phyloP scores from a whole-genome alignment of 768 basidiomycete species.

The Scleroderma citrinum region DNA sequence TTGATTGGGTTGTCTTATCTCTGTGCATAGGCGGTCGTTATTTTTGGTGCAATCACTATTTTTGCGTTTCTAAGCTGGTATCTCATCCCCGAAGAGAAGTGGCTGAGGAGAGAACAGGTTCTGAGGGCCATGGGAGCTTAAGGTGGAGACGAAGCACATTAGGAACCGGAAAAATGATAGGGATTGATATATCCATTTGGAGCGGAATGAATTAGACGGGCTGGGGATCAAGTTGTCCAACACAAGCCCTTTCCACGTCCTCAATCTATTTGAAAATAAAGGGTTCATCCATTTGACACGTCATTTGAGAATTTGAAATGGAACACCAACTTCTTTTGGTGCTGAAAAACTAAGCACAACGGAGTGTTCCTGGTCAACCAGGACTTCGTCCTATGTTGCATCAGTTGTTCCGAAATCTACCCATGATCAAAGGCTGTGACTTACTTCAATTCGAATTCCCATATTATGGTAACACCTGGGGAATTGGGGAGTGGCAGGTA shows the following conservation, averaged over 20 bases:
- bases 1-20: constrained; percentile 8
- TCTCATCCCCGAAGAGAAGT: constrained; percentile 71
- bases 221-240: constrained; percentile 61
- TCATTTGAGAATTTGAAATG: neutral
- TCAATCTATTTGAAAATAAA: constrained; percentile 38
- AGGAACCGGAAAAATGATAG: neutral
- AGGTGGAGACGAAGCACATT: constrained; percentile 6
- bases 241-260: constrained; percentile 78
- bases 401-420: constrained; percentile 7
- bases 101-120: constrained; percentile 66
- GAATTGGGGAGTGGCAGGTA: constrained; percentile 72
- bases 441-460: constrained; percentile 86
- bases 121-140: constrained; percentile 40
- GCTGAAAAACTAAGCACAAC: constrained; percentile 63
- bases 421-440: neutral
- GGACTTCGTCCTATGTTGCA: constrained; percentile 56
- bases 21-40: constrained; percentile 57
- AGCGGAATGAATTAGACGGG: constrained; percentile 32
- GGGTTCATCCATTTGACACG: constrained; percentile 4
- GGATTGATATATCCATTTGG: neutral
- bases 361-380: constrained; percentile 57
- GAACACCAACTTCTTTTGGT: constrained; percentile 69
- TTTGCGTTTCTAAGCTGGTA: constrained; percentile 76
- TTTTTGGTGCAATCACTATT: constrained; percentile 73
- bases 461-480: constrained; percentile 88